These are phyloP conservation scores for Larix kaempferi DNA, from an alignment of 75 land plant species.

Conservation along the genomic window DNA sequence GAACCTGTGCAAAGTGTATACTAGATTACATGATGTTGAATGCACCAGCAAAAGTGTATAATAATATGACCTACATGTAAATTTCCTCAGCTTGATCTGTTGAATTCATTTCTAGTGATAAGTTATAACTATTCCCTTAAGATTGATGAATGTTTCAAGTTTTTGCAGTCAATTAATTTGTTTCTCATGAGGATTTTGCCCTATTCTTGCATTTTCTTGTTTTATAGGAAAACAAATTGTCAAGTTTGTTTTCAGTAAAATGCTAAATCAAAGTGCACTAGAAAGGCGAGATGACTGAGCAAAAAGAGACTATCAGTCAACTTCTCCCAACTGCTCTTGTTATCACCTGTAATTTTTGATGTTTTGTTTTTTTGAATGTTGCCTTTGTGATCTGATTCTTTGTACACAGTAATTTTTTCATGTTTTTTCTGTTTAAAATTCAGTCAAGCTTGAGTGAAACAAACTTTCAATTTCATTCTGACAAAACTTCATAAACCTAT, in stretches of 20 bases:
- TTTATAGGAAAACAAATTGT: not conserved
- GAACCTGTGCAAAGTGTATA: conserved; percentile 94
- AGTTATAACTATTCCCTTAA: not conserved
- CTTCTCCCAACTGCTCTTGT: too few relatives aligned
- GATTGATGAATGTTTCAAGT: not conserved
- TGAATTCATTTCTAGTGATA: not conserved
- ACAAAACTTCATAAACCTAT: too few relatives aligned
- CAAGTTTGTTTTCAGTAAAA: not conserved
- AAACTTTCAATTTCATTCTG: too few relatives aligned
- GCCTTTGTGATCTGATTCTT: too few relatives aligned
- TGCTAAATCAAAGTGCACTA: not conserved
- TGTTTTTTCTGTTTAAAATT: too few relatives aligned
- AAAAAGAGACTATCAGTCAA: not conserved
- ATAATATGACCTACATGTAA: conserved; percentile 91
- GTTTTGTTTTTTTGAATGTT: too few relatives aligned
- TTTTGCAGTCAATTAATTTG: not conserved
- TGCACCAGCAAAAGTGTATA: conserved; percentile 78
- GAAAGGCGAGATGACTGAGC: not conserved
- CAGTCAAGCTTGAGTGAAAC: too few relatives aligned
- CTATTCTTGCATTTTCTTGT: conserved; percentile 1
- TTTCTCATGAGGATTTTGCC: not conserved
- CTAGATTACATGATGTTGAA: conserved; percentile 86
- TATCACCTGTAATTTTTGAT: too few relatives aligned
- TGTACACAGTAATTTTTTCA: too few relatives aligned
- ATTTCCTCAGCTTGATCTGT: conserved; percentile 13